phyloP scores from a whole-genome alignment of 768 basidiomycete species.

The Termitomyces sp. region DNA sequence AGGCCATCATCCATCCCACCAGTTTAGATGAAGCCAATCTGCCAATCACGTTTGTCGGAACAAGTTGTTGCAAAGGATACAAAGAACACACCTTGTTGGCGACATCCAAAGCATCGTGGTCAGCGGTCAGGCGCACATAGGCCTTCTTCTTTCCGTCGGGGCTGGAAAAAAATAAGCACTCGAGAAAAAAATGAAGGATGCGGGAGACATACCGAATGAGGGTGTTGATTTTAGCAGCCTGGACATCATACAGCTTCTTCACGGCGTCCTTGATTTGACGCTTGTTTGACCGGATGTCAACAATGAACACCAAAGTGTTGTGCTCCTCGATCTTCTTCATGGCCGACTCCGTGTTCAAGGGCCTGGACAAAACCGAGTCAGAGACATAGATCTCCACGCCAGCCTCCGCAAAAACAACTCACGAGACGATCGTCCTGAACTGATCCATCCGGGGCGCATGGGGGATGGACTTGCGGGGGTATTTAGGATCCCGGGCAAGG shows the following conservation, averaged over 20 bases:
- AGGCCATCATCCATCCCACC: constrained; percentile 7
- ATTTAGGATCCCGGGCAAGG: constrained; percentile 79
- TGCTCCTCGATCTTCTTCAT: constrained; percentile 99
- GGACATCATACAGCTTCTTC: constrained; percentile 98
- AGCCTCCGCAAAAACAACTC: constrained; percentile 32
- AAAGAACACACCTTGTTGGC: constrained; percentile 82
- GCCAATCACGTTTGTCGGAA: background rate
- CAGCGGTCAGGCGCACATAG: constrained; percentile 91
- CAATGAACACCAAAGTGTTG: constrained; percentile 98
- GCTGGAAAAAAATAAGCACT: constrained; percentile 28
- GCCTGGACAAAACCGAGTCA: constrained; percentile 32
- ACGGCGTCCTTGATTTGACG: constrained; percentile 99
- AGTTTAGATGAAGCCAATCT: constrained; percentile 92
- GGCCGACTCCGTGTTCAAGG: constrained; percentile 91
- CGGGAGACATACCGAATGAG: constrained; percentile 74
- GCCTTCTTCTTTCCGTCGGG: constrained; percentile 99
- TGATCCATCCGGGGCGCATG: constrained; percentile 96
- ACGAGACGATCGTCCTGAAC: constrained; percentile 91
- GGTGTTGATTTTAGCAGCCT: constrained; percentile 95
- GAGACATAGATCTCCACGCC: background rate
- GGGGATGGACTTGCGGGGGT: constrained; percentile 92
- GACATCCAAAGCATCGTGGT: constrained; percentile 94
- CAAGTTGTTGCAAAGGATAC: background rate
- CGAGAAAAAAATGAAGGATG: background rate
- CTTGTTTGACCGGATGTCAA: constrained; percentile 95